Conservation (phyloP, 73 alveolate species). For the Paramecium biaurelia region DNA sequence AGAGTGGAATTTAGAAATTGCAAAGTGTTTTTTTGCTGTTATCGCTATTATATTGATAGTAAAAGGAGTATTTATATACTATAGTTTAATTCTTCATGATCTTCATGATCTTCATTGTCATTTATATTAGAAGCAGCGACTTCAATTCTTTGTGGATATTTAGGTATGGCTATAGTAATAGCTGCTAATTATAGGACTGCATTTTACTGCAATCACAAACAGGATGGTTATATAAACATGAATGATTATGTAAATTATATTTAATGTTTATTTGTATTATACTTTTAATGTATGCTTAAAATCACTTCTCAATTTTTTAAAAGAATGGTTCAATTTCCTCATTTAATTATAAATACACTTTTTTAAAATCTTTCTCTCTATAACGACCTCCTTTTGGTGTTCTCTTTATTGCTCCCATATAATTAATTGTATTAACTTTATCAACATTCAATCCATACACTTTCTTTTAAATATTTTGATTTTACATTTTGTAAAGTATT, state of each 20-base stretch:
- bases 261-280: neutral
- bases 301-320: conserved; percentile 23
- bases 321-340: conserved; percentile 45
- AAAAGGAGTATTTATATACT: conserved; percentile 26
- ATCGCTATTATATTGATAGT: conserved; percentile 66
- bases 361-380: conserved; percentile 28
- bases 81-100: conserved; percentile 63
- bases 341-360: conserved; percentile 27
- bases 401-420: conserved; percentile 40
- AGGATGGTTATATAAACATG: conserved; percentile 17
- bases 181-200: conserved; percentile 75
- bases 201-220: conserved; percentile 65
- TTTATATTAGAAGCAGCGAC: conserved; percentile 82
- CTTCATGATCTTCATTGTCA: conserved; percentile 75
- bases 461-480: neutral
- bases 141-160: conserved; percentile 82
- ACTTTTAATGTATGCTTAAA: neutral
- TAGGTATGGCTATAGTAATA: conserved; percentile 89
- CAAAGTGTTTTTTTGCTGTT: conserved; percentile 59
- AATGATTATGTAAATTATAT: neutral
- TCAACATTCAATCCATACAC: conserved; percentile 47
- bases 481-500: neutral
- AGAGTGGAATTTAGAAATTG: conserved; percentile 72
- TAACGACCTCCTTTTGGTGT: conserved; percentile 1
- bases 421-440: conserved; percentile 37